Conservation (phyloP, 2,329 filamentous ascomycete species). For the Domatiomyces globalis region DNA sequence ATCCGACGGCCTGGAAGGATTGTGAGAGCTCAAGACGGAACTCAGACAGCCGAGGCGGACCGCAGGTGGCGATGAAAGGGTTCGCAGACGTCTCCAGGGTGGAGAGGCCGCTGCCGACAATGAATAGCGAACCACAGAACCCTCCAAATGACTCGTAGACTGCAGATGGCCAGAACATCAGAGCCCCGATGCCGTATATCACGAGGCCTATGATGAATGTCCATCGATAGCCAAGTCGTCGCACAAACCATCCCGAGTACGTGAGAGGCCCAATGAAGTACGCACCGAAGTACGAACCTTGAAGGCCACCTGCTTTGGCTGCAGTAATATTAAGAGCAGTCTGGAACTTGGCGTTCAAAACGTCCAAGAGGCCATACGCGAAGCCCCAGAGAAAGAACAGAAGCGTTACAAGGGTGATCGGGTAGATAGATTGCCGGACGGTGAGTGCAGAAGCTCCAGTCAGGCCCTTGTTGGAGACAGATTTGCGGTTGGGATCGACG, state of each 20-base stretch:
- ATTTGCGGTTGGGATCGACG: slow-evolving; percentile 12
- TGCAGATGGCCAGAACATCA: slow-evolving; percentile 75
- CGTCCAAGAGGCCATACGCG: slow-evolving; percentile 36
- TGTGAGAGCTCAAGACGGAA: slow-evolving; percentile 67
- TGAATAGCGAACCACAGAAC: slow-evolving; percentile 54
- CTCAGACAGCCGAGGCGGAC: slow-evolving; percentile 60
- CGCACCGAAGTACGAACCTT: slow-evolving; percentile 51
- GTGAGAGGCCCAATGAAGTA: slow-evolving; percentile 41
- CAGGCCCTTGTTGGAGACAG: slow-evolving; percentile 16
- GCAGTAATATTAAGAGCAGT: slow-evolving; percentile 41
- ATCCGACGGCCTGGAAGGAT: slow-evolving; percentile 62
- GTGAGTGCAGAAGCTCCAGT: slow-evolving; percentile 31
- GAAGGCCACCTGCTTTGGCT: slow-evolving; percentile 46
- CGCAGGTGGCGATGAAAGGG: slow-evolving; percentile 62
- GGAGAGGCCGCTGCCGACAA: slow-evolving; percentile 58
- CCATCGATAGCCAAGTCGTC: slow-evolving; percentile 54
- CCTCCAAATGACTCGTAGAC: slow-evolving; percentile 59
- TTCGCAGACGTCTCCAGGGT: slow-evolving; percentile 68
- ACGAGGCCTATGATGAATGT: slow-evolving; percentile 63
- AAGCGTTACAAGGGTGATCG: slow-evolving; percentile 33
- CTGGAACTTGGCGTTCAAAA: slow-evolving; percentile 44
- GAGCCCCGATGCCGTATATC: slow-evolving; percentile 57
- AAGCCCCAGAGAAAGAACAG: slow-evolving; percentile 43
- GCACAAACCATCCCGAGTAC: slow-evolving; percentile 47
- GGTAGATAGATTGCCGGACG: slow-evolving; percentile 31